Evolutionary conservation across 1,284 basidiomycete genomes (phyloP), one percentile per base, ranked within the genome.

Genomic region (Cryptococcus deneoformans): DNA sequence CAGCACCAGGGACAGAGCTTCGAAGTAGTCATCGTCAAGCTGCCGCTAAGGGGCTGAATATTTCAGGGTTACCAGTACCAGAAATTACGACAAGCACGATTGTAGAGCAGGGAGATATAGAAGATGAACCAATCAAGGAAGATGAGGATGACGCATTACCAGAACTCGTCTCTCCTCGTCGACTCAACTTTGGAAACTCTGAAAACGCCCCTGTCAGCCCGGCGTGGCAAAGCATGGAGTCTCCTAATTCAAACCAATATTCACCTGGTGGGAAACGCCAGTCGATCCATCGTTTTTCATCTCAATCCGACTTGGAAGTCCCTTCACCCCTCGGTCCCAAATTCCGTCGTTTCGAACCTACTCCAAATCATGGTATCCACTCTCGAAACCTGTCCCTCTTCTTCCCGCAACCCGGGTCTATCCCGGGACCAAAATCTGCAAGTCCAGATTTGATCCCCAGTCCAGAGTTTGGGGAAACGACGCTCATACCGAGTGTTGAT

Each of bases 301-400:
- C 43, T 8, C 43, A 44, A 44, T 4, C 11, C 49, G 35, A 36
- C n/a, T 54, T 58, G 7, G 50, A 57, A 6, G 48, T 56, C 12
- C 58, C 58, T 12, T 59, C 59, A 43, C 59, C 59, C 10, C 54
- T 57, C 6, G 52, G 44, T 29, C 49, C 64, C 16, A 50, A 52
- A 37, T 48, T 9, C 12, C 40, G 53, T 20, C 56, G 61, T 8
- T 70, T 71, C 54, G 70, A 70, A n/a, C 70, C 70, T 7, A 69
- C 70, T 0, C 66, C 69, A 29, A 47, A 61, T 36, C 71, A 73
- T 55, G 71, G 73, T 24, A 81, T 94, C 24, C 92, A 97, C 73
- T 91, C 91, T 4, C 85, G 92, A 51, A 97, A 96, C 71, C 80
- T 96, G 1, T 92, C 90, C 1, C 81, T 93, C 14, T 94, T 88